These are phyloP conservation scores for Rhodotorula sp. DNA, from an alignment of 1,284 basidiomycete genomes.

Conservation along the genomic window DNA sequence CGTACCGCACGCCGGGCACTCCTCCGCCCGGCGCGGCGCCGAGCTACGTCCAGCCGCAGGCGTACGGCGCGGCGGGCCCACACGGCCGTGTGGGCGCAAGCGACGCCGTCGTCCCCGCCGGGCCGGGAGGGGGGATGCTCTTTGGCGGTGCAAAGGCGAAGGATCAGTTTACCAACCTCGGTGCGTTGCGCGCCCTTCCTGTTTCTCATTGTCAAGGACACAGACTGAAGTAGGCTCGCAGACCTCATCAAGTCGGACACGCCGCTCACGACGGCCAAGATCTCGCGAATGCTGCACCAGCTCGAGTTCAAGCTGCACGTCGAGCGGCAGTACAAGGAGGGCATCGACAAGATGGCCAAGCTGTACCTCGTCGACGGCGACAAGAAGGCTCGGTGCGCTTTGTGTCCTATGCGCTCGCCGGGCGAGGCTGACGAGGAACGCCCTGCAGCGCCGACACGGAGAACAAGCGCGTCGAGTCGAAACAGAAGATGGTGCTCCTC, in stretches of 20 bases:
- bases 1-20: neutral
- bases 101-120: conserved; percentile 13
- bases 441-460: conserved; percentile 68
- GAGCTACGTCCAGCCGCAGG: conserved; percentile 27
- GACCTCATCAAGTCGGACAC: conserved; percentile 98
- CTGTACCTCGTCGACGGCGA: conserved; percentile 82
- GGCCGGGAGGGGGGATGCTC: conserved; percentile 12
- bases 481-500: conserved; percentile 92
- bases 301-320: conserved; percentile 99
- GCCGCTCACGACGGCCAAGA: conserved; percentile 93
- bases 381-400: conserved; percentile 73
- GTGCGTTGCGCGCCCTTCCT: conserved; percentile 18
- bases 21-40: conserved; percentile 38
- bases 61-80: conserved; percentile 15
- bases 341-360: conserved; percentile 96
- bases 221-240: conserved; percentile 30
- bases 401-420: neutral
- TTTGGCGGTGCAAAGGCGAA: conserved; percentile 26
- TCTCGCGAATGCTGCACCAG: conserved; percentile 96
- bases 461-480: conserved; percentile 88
- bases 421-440: neutral
- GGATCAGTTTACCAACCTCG: conserved; percentile 44
- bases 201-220: too few species aligned
- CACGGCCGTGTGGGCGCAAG: conserved; percentile 17
- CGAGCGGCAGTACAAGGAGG: conserved; percentile 96